Base-by-base conservation (phyloP, 2,329 filamentous ascomycete species). In the Ilyonectria mors-panacis region DNA sequence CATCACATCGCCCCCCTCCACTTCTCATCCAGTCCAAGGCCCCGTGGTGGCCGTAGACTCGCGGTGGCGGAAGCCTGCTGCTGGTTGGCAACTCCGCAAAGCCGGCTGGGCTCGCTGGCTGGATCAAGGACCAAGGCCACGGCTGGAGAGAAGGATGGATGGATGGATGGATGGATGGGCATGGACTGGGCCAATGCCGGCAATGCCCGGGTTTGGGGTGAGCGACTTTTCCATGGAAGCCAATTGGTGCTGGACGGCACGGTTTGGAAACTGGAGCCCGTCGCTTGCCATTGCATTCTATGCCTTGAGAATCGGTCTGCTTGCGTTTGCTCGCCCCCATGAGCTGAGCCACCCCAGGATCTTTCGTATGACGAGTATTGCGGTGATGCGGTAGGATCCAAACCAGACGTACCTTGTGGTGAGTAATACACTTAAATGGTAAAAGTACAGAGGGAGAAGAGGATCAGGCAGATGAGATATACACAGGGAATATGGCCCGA, bases 1-100 rank as follows among this genome's bases (percentile, higher is more conserved):
- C 67, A 72, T 69, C 65, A 70, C 70, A 72, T 68, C 68, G 71
- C 54, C 66, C 57, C 61, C 72, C 73, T 76, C 73, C 70, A 73
- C 72, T 67, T 65, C 70, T 72, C 67, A 66, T 70, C 69, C 74
- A 75, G 69, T 72, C 66, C 67, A 65, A 67, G 65, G 59, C 55
- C 71, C 74, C 67, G 58, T 71, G 70, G 65, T 59, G 53, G 61
- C 44, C 58, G 50, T 44, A 47, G 58, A 44, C 58, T 66, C 57
- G 70, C 65, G 66, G 67, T 67, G 66, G 59, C 67, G 67, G 63
- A 44, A 61, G 53, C 30, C 26, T 56, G 51, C 21, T 62, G 51
- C 37, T 62, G 63, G 58, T 62, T 62, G 63, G 63, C 63, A 62
- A 63, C 62, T 72, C 70, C 69, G 68, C 47, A 73, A 59, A 62